A percentile compares a stretch with the other conserved stretches of the same genome.
Evolutionary conservation across 495 filamentous ascomycete genomes (phyloP).

Genomic region (Talaromyces thailandensis): DNA sequence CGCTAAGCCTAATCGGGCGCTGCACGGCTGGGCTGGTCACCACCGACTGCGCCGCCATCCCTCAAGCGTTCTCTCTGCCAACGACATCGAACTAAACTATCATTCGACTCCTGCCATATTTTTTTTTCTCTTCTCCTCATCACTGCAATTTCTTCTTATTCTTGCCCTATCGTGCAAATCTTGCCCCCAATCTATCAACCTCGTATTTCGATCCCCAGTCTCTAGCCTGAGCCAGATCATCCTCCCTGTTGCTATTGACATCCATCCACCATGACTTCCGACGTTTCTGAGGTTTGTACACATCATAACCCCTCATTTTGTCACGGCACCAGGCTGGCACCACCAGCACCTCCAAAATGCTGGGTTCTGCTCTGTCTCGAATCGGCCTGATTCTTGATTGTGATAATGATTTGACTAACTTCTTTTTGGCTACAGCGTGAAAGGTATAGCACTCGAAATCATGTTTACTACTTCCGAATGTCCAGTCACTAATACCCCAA

Average conservation of each 20-base stretch:
- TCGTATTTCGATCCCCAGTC: constrained; percentile 4
- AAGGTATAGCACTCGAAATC: constrained; percentile 47
- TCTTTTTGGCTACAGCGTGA: constrained; percentile 55
- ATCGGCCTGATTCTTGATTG: not conserved
- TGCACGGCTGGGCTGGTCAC: not conserved
- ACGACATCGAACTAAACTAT: not conserved
- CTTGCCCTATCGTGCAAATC: not conserved
- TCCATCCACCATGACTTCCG: constrained; percentile 35
- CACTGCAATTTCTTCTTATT: constrained; percentile 7
- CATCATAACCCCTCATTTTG: constrained; percentile 28
- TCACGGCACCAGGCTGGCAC: not conserved
- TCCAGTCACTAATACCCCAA: not conserved
- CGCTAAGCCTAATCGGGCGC: not conserved
- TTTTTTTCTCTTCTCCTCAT: constrained; percentile 21
- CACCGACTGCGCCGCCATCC: not conserved
- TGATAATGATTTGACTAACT: not conserved
- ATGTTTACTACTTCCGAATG: not conserved
- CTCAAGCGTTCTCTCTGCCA: constrained; percentile 3
- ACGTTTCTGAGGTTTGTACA: constrained; percentile 43
- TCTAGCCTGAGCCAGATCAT: not conserved
- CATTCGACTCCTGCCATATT: not conserved
- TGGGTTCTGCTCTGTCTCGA: not conserved
- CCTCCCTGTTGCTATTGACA: not conserved
- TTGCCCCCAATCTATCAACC: not conserved
- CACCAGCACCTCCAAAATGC: not conserved